Evolutionary conservation across 129 eudicot species (phyloP).

Genomic region (Daucus carota): DNA sequence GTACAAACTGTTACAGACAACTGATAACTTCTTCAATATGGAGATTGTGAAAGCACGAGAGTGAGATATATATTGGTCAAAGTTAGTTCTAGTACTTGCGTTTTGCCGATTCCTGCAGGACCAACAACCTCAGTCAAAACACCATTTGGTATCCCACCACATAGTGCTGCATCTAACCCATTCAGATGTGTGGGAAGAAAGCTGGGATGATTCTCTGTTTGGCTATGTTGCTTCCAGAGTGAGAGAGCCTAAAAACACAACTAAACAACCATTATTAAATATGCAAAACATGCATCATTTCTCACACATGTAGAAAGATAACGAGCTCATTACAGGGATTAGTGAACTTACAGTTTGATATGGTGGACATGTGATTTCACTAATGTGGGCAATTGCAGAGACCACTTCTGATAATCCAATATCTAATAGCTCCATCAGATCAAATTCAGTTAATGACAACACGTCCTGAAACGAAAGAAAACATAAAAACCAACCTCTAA

Average conservation of each 20-base stretch:
- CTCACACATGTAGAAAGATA: background rate
- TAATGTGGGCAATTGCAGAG: constrained; percentile 52
- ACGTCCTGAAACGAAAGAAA: constrained; percentile 47
- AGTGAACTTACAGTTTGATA: constrained; percentile 47
- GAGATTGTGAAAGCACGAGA: background rate
- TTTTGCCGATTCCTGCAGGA: constrained; percentile 91
- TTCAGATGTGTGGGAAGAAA: constrained; percentile 74
- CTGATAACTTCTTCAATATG: background rate
- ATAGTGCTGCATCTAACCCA: constrained; percentile 72
- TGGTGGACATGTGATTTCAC: constrained; percentile 62
- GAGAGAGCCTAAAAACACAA: constrained; percentile 47
- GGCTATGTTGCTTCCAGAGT: constrained; percentile 44
- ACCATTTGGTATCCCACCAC: constrained; percentile 83
- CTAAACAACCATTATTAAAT: constrained; percentile 7
- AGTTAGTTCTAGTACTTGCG: constrained; percentile 44
- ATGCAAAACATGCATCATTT: too few relatives aligned
- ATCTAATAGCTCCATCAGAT: constrained; percentile 83
- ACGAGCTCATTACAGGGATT: background rate
- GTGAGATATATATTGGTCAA: background rate
- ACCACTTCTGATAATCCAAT: constrained; percentile 49
- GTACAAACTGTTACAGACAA: background rate
- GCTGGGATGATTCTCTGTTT: constrained; percentile 44
- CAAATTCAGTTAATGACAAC: constrained; percentile 68
- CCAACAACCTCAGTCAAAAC: constrained; percentile 90
- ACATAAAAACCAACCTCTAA: background rate